phyloP scores from a whole-genome alignment of 192 early-diverging fungal genomes.

The Glomus cerebriforme region DNA sequence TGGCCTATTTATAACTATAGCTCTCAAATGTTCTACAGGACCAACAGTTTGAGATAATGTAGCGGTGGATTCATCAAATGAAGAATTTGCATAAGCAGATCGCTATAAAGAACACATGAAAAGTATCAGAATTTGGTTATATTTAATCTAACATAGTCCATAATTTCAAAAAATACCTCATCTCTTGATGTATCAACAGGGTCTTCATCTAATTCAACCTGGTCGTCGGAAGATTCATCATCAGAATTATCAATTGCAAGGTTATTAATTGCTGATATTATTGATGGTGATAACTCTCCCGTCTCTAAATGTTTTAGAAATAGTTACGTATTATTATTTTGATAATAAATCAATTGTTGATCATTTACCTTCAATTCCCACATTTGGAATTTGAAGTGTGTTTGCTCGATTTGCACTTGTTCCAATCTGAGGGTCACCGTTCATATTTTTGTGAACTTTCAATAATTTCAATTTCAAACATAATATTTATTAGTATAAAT shows the following conservation, averaged over 20 bases:
- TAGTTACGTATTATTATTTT: not conserved
- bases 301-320: not conserved
- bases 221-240: not conserved
- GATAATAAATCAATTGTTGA: not conserved
- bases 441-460: not conserved
- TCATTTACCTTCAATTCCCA: not conserved
- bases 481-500: too few relatives aligned
- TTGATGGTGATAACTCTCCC: not conserved
- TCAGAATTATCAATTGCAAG: conserved; percentile 27
- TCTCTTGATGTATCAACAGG: not conserved
- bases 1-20: conserved; percentile 23
- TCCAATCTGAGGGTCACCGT: not conserved
- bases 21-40: conserved; percentile 18
- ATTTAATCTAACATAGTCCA: not conserved
- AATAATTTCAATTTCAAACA: too few relatives aligned
- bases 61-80: not conserved
- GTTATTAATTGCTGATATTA: conserved; percentile 28
- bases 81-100: not conserved
- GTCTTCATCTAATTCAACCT: not conserved
- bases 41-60: conserved; percentile 22
- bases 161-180: conserved; percentile 4
- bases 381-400: not conserved
- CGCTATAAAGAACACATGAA: not conserved
- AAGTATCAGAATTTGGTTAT: not conserved
- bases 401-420: not conserved